Percentiles rank a stretch among this genome's conserved stretches.
These are phyloP conservation scores for Chrysoporthe deuterocubensis DNA, from an alignment of 2,329 filamentous ascomycete genomes.

Conservation along the genomic window DNA sequence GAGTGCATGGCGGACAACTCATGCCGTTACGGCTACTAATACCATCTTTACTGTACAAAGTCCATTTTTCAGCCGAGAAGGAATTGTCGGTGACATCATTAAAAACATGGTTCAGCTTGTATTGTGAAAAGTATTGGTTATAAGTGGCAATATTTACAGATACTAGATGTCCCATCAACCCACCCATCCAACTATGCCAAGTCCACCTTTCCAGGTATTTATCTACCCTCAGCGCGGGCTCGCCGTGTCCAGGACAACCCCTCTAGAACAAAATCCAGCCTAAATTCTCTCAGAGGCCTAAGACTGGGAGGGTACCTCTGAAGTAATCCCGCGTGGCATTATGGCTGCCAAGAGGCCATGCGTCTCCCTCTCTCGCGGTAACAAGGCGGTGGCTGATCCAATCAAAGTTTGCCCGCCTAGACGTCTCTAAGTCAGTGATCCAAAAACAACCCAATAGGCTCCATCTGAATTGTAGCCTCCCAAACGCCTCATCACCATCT, in stretches of 20 bases:
- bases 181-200: neutral
- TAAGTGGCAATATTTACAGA: neutral
- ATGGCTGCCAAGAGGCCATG: too few species aligned
- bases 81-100: neutral
- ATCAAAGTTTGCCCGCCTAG: neutral
- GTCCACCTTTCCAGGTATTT: neutral
- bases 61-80: neutral
- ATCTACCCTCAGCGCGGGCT: neutral
- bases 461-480: neutral
- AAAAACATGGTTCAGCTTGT: neutral
- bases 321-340: too few species aligned
- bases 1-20: neutral
- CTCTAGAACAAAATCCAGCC: neutral
- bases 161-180: neutral
- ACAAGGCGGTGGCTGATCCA: neutral
- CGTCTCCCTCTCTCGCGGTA: neutral
- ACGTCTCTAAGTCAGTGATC: neutral
- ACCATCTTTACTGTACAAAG: neutral
- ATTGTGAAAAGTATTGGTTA: neutral
- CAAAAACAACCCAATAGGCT: neutral
- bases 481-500: conserved; percentile 8
- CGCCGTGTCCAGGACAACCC: neutral
- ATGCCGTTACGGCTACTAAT: neutral
- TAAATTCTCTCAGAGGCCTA: too few species aligned
- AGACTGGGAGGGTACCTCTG: too few species aligned